Conservation (phyloP, 2,329 filamentous ascomycete genomes). For the Neofusicoccum sp. region DNA sequence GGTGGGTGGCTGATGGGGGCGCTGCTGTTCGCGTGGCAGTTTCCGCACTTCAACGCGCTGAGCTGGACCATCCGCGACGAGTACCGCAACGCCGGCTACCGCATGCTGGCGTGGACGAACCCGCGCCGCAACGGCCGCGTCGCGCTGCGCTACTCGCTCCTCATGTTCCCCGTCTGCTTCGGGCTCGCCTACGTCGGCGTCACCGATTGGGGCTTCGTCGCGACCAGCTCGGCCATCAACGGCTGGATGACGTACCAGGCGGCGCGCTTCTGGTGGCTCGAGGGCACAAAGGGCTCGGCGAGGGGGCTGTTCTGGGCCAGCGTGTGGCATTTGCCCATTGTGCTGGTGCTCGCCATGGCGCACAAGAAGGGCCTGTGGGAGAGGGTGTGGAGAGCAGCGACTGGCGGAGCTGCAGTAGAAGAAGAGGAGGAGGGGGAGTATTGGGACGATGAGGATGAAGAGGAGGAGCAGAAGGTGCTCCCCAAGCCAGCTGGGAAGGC, state of each 20-base stretch:
- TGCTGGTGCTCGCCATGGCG: conserved; percentile 86
- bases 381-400: conserved; percentile 71
- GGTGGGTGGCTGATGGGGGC: conserved; percentile 89
- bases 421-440: conserved; percentile 59
- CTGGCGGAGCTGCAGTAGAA: conserved; percentile 58
- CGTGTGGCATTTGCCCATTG: conserved; percentile 90
- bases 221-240: conserved; percentile 80
- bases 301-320: conserved; percentile 93
- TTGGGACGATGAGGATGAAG: conserved; percentile 48
- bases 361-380: conserved; percentile 95
- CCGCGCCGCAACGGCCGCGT: conserved; percentile 84
- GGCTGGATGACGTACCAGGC: conserved; percentile 82
- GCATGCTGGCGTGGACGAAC: conserved; percentile 84
- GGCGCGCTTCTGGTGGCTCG: conserved; percentile 75
- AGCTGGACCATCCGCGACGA: conserved; percentile 88
- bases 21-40: conserved; percentile 93
- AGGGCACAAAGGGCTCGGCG: conserved; percentile 79
- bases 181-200: conserved; percentile 77
- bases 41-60: conserved; percentile 95
- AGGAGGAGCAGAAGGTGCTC: background rate
- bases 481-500: background rate
- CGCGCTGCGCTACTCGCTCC: conserved; percentile 80
- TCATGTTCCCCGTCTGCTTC: conserved; percentile 84
- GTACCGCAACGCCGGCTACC: conserved; percentile 71
- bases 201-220: conserved; percentile 83